Evolutionary conservation across 31 red algal genomes (phyloP), one percentile per base, ranked within the genome.

Genomic region (Asparagopsis taxiformis): DNA sequence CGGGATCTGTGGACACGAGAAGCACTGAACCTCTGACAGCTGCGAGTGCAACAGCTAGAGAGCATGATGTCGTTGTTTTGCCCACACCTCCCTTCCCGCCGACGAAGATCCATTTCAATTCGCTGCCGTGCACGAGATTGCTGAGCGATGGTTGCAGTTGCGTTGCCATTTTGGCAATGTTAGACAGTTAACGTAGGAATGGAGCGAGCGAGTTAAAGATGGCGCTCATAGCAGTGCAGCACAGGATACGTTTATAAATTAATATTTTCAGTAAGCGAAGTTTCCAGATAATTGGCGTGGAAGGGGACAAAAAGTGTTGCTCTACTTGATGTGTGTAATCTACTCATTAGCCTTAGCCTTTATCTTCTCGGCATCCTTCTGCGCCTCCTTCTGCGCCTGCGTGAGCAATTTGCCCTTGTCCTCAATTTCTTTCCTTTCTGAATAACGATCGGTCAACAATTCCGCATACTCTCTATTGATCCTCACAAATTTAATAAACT

Each of bases 1-100:
- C 88, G n/a, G 94, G 94, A 77, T 97, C 94, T 26, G 88, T 92
- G 7, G 94, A 97, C 21, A 97, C 87, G n/a, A 97, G 59, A 4
- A 93, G 68, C 3, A 89, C 74, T 2, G 63, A 61, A 13, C 22
- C 46, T 3, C 81, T 34, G 23, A 61, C 54, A 23, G 48, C 49
- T 0, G 88, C 75, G 6, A 92, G 64, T 34, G 74, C 62, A 20
- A 88, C 77, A 2, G 88, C 94, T n/a, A 91, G 26, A 2, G 94
- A 79, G 25, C 84, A 92, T 29, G 89, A 77, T 8, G 80, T 92
- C n/a, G 94, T 93, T 24, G 94, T 97, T 69, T 97, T 97, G 29
- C 94, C 94, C 16, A 92, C 88, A 3, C 94, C 94, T 26, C 94
- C 94, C 77, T 97, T 97, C 28, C 88, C 94, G 20, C 80, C 81